A percentile compares a stretch with the other conserved stretches of the same genome.
These are phyloP conservation scores for Cymbopogon citratus DNA, from an alignment of 176 grass and related monocot species.

Conservation along the genomic window DNA sequence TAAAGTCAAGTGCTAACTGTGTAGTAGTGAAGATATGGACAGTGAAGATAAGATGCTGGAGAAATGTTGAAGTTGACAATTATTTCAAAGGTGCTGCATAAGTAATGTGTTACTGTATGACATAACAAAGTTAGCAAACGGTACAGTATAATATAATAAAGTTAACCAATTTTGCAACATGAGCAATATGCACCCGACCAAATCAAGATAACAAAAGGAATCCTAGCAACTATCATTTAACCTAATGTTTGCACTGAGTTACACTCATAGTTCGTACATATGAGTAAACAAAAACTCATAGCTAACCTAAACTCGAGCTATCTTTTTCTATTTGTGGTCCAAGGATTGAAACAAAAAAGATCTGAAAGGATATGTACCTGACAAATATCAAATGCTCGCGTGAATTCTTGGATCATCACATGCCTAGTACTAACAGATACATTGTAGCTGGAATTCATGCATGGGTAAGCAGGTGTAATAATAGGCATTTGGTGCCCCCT, in stretches of 20 bases:
- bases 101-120: not conserved
- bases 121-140: not conserved
- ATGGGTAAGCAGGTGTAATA: constrained; percentile 94
- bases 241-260: not conserved
- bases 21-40: not conserved
- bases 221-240: not conserved
- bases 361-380: constrained; percentile 45
- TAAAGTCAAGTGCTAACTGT: too few relatives aligned
- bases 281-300: not conserved
- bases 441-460: constrained; percentile 97
- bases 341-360: not conserved
- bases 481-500: constrained; percentile 91
- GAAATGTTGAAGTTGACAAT: not conserved
- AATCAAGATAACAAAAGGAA: not conserved
- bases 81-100: constrained; percentile 6
- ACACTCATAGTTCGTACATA: not conserved
- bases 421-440: constrained; percentile 73
- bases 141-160: not conserved
- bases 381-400: constrained; percentile 60
- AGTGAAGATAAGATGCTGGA: not conserved
- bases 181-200: not conserved
- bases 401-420: constrained; percentile 86
- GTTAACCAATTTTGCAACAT: constrained; percentile 7
- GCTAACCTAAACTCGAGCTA: not conserved
- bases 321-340: not conserved